Evolutionary conservation across 2,329 filamentous ascomycete species (phyloP).

Genomic region (Coniochaeta pulveracea): DNA sequence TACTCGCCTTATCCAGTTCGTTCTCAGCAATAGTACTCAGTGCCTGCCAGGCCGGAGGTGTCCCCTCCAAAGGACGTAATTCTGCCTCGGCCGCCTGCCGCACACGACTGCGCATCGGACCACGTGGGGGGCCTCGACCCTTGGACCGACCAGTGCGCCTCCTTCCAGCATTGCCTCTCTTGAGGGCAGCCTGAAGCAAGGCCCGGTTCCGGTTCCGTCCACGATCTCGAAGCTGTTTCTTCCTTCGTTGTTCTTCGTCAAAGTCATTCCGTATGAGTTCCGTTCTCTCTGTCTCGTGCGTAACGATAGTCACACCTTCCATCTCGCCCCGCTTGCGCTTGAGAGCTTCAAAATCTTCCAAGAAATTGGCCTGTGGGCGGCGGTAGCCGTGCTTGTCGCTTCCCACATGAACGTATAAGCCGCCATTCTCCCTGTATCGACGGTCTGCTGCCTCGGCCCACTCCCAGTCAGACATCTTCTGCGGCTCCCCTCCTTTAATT

Average conservation of each 20-base stretch:
- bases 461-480: background rate
- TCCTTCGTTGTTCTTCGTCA: constrained; percentile 24
- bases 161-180: constrained; percentile 8
- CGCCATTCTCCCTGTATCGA: constrained; percentile 15
- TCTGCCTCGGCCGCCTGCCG: too few relatives aligned
- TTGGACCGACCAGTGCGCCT: background rate
- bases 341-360: constrained; percentile 53
- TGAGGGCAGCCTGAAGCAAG: constrained; percentile 7
- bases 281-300: constrained; percentile 22
- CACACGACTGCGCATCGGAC: too few relatives aligned
- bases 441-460: constrained; percentile 11
- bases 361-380: constrained; percentile 41
- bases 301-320: constrained; percentile 53
- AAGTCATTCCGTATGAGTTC: constrained; percentile 28
- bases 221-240: constrained; percentile 15
- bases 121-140: constrained; percentile 1
- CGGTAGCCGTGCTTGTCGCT: constrained; percentile 35
- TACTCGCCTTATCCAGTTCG: too few relatives aligned
- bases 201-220: constrained; percentile 10
- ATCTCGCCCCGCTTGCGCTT: constrained; percentile 54
- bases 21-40: too few relatives aligned
- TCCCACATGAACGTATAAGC: constrained; percentile 31
- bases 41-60: too few relatives aligned
- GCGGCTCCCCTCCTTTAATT: background rate
- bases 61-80: too few relatives aligned